Evolutionary conservation across 1,284 basidiomycete species (phyloP), one percentile per base, ranked within the genome.

Genomic region (Cryptococcus floricola): DNA sequence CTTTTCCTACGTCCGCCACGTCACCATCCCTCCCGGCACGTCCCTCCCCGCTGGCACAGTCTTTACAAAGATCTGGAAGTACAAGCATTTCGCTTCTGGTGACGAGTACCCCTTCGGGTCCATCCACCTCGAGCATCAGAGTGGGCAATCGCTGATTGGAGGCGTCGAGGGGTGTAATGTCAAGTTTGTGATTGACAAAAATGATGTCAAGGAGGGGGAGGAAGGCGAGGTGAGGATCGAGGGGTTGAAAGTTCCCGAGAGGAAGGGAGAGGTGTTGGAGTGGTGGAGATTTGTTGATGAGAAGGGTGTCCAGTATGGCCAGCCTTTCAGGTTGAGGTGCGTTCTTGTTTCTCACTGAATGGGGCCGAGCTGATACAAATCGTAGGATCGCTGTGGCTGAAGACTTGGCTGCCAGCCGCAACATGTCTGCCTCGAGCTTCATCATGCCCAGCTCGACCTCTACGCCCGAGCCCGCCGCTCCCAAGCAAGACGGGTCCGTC

Each of bases 1-100:
- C 62, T 73, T 73, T 59, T 65, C 70, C 5, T 71, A 65, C 63
- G 71, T 71, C 12, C 68, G 70, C 50, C 70, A 75, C 63, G 46
- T 65, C 9, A 74, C 70, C 43, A 74, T 75, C 50, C 63, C 60
- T 4, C 57, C 67, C 10, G 69, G 68, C 10, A 68, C 65, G 39
- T 59, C 57, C 1, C 62, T 75, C 4, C 73, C 72, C 13, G 60
- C 62, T 9, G 73, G 73, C 14, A 65, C 73, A 31, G 70, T 68
- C 44, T 74, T 75, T 62, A 74, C 70, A 63, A 75, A 75, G 59
- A 66, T 68, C 9, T 75, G 73, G 73, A 62, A 59, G 18, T 48
- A 70, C 28, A 70, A 66, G 60, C 69, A 75, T 54, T 74, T 71
- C 53, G 72, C 70, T 34, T 50, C 56, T 14, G 73, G 73, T 5